These are phyloP conservation scores for Ceratobasidium sp. DNA, from an alignment of 1,284 basidiomycete genomes.

Conservation along the genomic window DNA sequence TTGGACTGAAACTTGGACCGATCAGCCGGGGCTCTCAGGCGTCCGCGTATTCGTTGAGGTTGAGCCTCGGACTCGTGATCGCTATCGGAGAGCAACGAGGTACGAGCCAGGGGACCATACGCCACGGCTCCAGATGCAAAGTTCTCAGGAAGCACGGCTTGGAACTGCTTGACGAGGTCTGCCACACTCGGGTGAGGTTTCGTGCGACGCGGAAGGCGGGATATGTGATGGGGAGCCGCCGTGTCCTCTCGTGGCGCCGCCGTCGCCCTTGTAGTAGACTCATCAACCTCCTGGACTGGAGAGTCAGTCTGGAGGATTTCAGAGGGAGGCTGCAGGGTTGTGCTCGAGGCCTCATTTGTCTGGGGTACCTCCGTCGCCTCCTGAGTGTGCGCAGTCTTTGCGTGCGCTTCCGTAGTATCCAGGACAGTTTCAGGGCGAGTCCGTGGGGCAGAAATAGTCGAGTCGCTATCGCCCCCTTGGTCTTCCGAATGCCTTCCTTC, in stretches of 20 bases:
- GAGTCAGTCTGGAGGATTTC: constrained; percentile 14
- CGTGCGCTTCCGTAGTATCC: not conserved
- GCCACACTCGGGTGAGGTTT: constrained; percentile 75
- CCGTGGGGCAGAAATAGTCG: constrained; percentile 82
- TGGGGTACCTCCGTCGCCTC: not conserved
- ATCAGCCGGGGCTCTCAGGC: constrained; percentile 51
- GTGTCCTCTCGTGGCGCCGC: not conserved
- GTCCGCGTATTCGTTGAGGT: constrained; percentile 53
- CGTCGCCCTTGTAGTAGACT: not conserved
- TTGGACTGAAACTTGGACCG: constrained; percentile 48
- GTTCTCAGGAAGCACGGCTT: constrained; percentile 69
- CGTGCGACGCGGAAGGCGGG: constrained; percentile 76
- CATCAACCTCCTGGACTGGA: constrained; percentile 25
- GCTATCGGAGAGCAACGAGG: constrained; percentile 54
- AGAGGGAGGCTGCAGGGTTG: not conserved
- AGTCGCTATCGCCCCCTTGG: constrained; percentile 80
- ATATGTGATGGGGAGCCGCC: constrained; percentile 55
- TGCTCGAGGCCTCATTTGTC: not conserved
- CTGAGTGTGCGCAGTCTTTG: not conserved
- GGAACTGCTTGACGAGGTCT: constrained; percentile 85
- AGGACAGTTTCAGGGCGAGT: constrained; percentile 47
- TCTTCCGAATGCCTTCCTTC: not conserved
- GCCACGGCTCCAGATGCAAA: constrained; percentile 47
- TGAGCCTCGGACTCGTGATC: constrained; percentile 52
- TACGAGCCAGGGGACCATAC: constrained; percentile 46